Conservation (phyloP, 192 early-diverging fungal genomes). For the Spizellomyces punctatus region DNA sequence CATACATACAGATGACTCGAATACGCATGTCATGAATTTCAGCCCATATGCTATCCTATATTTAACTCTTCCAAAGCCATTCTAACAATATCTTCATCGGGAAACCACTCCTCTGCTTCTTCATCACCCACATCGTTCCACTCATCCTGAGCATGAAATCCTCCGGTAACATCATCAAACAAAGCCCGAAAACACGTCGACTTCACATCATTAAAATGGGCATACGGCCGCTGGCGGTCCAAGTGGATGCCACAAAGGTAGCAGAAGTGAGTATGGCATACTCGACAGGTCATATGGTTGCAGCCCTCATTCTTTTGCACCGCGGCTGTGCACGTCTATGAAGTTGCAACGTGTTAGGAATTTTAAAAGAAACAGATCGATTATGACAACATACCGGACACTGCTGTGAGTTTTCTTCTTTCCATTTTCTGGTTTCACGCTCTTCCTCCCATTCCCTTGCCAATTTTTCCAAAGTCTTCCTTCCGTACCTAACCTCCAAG, state of each 20-base stretch:
- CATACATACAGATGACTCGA: too few species aligned
- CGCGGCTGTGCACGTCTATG: conserved; percentile 12
- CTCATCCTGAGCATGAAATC: background rate
- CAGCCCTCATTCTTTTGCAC: conserved; percentile 37
- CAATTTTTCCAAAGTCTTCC: conserved; percentile 28
- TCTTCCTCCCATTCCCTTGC: conserved; percentile 34
- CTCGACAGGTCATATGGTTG: conserved; percentile 39
- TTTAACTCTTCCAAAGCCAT: background rate
- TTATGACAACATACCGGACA: conserved; percentile 34
- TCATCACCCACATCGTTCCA: background rate
- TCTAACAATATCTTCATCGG: background rate
- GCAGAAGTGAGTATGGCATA: conserved; percentile 45
- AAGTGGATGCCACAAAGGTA: conserved; percentile 35
- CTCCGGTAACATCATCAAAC: conserved; percentile 12
- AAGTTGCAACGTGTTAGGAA: background rate
- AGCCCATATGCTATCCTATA: background rate
- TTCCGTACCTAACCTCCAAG: conserved; percentile 42
- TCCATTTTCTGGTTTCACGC: conserved; percentile 19
- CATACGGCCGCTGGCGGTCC: conserved; percentile 3
- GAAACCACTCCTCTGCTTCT: conserved; percentile 9
- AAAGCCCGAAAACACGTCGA: conserved; percentile 11
- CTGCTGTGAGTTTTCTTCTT: conserved; percentile 33
- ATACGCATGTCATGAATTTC: too few species aligned
- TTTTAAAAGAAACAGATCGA: background rate
- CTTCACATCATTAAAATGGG: conserved; percentile 10